Evolutionary conservation across 2,329 filamentous ascomycete genomes (phyloP).

Genomic region (Epichloe sp.): DNA sequence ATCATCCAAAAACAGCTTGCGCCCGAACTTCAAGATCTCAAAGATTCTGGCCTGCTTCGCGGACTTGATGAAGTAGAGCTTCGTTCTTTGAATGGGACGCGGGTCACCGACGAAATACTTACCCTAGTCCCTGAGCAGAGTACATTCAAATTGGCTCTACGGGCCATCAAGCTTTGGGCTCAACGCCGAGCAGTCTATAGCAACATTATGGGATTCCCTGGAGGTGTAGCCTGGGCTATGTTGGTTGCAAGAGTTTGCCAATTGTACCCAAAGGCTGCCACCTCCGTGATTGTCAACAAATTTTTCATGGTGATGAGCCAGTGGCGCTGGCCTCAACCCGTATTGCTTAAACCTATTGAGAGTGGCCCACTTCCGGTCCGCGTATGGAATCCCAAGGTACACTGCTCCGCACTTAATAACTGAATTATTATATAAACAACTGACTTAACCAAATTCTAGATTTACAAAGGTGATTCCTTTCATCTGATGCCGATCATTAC

Average conservation of each 20-base stretch:
- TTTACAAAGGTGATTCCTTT: constrained; percentile 67
- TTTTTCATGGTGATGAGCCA: constrained; percentile 87
- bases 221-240: constrained; percentile 97
- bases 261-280: constrained; percentile 84
- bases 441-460: constrained; percentile 24
- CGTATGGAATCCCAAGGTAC: constrained; percentile 86
- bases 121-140: constrained; percentile 77
- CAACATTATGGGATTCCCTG: constrained; percentile 92
- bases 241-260: constrained; percentile 92
- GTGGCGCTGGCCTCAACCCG: constrained; percentile 92
- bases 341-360: constrained; percentile 79
- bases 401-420: background rate
- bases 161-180: constrained; percentile 94
- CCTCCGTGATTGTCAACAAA: constrained; percentile 77
- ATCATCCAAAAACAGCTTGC: constrained; percentile 61
- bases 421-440: constrained; percentile 1
- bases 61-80: constrained; percentile 80
- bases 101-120: constrained; percentile 88
- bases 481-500: constrained; percentile 98
- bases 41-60: constrained; percentile 71
- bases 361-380: constrained; percentile 67
- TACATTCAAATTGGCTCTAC: constrained; percentile 77
- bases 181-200: constrained; percentile 86
- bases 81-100: constrained; percentile 82
- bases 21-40: constrained; percentile 52